Conservation (phyloP, 495 filamentous ascomycete species). For the Staphylotrichum longicolle region DNA sequence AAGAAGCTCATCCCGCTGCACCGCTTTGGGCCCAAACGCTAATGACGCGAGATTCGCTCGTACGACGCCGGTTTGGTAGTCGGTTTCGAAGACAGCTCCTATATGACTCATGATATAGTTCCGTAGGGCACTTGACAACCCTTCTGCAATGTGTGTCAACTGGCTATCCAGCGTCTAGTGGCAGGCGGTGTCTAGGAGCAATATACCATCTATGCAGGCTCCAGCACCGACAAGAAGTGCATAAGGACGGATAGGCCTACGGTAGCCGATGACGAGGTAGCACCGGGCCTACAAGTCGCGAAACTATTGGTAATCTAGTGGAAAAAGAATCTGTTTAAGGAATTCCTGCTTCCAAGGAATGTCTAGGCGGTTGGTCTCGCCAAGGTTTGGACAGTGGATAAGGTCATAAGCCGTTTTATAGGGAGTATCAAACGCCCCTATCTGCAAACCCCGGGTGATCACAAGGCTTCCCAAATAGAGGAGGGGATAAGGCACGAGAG, state of each 20-base stretch:
- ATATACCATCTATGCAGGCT: conserved; percentile 22
- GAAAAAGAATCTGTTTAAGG: conserved; percentile 19
- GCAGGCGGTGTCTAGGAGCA: conserved; percentile 10
- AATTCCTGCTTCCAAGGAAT: conserved; percentile 20
- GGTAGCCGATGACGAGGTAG: conserved; percentile 16
- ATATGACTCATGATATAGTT: conserved; percentile 18
- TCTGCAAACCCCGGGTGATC: conserved; percentile 13
- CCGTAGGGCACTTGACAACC: conserved; percentile 20
- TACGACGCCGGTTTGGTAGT: conserved; percentile 17
- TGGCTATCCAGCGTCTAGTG: conserved; percentile 9
- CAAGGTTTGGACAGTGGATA: conserved; percentile 15
- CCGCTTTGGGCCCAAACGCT: conserved; percentile 15
- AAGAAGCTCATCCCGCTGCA: conserved; percentile 14
- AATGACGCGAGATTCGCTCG: conserved; percentile 10
- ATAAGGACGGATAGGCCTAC: conserved; percentile 17
- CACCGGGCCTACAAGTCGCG: conserved; percentile 3
- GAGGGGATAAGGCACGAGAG: conserved; percentile 19
- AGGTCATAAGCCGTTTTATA: conserved; percentile 17
- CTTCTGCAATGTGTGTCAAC: conserved; percentile 17
- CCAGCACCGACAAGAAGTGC: conserved; percentile 20
- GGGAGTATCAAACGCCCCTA: conserved; percentile 15
- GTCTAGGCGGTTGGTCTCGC: conserved; percentile 12
- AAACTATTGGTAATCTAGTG: conserved; percentile 14
- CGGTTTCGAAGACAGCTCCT: conserved; percentile 17
- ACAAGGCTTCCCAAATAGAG: conserved; percentile 17